Percentiles rank a stretch among this genome's conserved stretches.
These are phyloP conservation scores for Torulaspora globosa DNA, from an alignment of 1,139 yeast species.

Conservation along the genomic window DNA sequence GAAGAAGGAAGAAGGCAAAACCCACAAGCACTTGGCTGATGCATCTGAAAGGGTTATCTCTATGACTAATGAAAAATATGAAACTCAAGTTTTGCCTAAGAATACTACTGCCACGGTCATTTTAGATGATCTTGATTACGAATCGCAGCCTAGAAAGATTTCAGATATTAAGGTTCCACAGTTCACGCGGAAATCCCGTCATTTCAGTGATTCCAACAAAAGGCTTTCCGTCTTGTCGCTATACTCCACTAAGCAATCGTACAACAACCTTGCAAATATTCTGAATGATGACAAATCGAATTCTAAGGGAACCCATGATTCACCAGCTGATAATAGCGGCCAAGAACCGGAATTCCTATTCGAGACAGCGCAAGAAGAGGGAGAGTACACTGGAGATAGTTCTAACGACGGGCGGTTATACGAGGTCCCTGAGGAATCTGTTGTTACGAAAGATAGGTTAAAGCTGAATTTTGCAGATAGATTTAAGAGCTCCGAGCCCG, in stretches of 20 bases:
- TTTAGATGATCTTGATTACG: slow-evolving; percentile 26
- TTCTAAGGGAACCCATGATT: slow-evolving; percentile 9
- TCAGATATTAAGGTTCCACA: slow-evolving; percentile 65
- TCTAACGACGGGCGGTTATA: slow-evolving; percentile 34
- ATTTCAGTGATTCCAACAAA: slow-evolving; percentile 58
- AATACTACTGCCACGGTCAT: slow-evolving; percentile 28
- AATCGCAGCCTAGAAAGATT: slow-evolving; percentile 43
- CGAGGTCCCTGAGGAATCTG: slow-evolving; percentile 18
- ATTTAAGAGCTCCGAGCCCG: slow-evolving; percentile 17
- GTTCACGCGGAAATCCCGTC: slow-evolving; percentile 63
- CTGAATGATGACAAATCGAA: slow-evolving; percentile 39
- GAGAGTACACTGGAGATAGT: slow-evolving; percentile 33
- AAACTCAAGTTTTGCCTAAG: slow-evolving; percentile 25
- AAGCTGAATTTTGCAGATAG: slow-evolving; percentile 34
- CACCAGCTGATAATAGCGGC: slow-evolving; percentile 22
- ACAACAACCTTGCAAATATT: slow-evolving; percentile 55
- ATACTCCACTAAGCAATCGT: slow-evolving; percentile 65
- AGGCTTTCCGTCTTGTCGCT: slow-evolving; percentile 65
- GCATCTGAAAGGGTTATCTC: slow-evolving; percentile 18
- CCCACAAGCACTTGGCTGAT: slow-evolving; percentile 16
- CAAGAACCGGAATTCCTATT: slow-evolving; percentile 32
- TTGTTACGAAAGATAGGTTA: slow-evolving; percentile 13
- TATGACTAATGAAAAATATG: slow-evolving; percentile 16
- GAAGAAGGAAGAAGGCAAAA: slow-evolving; percentile 34
- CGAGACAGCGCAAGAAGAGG: slow-evolving; percentile 34